Base-by-base conservation (phyloP, 1,284 basidiomycete genomes). In the Boletellus dicymbophilus region DNA sequence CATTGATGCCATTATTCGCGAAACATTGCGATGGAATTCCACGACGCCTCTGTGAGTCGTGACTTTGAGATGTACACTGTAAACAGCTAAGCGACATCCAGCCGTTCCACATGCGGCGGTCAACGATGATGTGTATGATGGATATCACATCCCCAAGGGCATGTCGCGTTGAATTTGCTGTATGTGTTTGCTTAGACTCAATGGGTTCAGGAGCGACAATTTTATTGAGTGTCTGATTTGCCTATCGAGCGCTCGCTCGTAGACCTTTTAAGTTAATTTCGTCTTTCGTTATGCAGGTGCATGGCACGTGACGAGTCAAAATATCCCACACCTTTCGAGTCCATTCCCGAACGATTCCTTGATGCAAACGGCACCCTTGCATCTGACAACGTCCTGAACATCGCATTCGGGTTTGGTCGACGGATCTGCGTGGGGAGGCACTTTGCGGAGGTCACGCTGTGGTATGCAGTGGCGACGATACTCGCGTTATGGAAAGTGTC, bases 1-100 rank as follows among this genome's bases (percentile, higher is more conserved):
- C 40, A 46, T 71, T 4, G 58, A 65, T 3, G 62, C 67, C 4
- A 48, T 65, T 1, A 45, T 69, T 9, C 59, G 62, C 28, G 72
- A 74, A 49, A 47, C 53, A 0, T 42, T 66, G 23, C 58, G 72
- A 23, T 70, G 67, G 65, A 48, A 49, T 31, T 50, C 38, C 7
- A 15, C 13, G 11, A 18, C 55, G 26, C 6, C 51, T 54, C 25
- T 53, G 56, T 57, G 40, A 48, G 51, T 51, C n/a, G 18, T 40
- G 21, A 38, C 18, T 23, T 34, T n/a, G n/a, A n/a, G 38, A 39
- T 37, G 11, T 10, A n/a, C n/a, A 47, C 40, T 21, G 28, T 20
- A 37, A 37, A 23, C 7, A 4, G 20, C 27, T 39, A 25, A 59
- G 13, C 2, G 5, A n/a, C 23, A 11, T n/a, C 30, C 31, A 62